Evolutionary conservation across 1,284 basidiomycete species (phyloP), one percentile per base, ranked within the genome.

Genomic region (Wolfiporia cocos): DNA sequence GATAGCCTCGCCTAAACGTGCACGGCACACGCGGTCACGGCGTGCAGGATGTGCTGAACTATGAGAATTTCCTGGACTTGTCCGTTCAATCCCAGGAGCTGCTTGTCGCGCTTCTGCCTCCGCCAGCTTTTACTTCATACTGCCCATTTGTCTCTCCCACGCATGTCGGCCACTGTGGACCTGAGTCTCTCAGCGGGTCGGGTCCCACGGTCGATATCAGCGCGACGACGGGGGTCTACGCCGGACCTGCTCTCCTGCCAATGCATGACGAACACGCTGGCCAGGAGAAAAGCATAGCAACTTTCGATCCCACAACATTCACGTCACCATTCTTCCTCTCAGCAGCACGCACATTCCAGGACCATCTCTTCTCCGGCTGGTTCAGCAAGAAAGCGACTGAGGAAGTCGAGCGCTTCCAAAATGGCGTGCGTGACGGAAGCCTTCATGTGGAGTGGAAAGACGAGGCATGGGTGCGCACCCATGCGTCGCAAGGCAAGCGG

Each of bases 371-470:
- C 52, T 69, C 70, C 0, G 69, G 70, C 29, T 78, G 73, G 73
- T 59, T 74, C 37, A 66, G 69, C 3, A 61, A 65, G 24, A 54
- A 65, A 2, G 74, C 77, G 39, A 48, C 49, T 7, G 66, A 64
- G 23, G 68, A 70, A 43, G 63, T 76, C 3, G 50, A 54, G 21
- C 57, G 65, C 44, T 78, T 70, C 51, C 48, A 64, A 35, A 55
- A 60, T 15, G 71, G 70, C 11, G 61, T 76, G 18, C 49, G 51
- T 2, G 55, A 63, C 18, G 76, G 76, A 0, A 66, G 60, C 6
- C 40, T 76, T 37, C 68, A 74, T 35, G 76, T 70, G 9, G 65
- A 73, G 18, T 80, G 76, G 76, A 81, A 81, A 52, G 78, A 81
- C 53, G 74, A 79, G 34, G 67, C 65, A 18, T 81, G 78, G 78